Percentiles rank a stretch among this genome's conserved stretches.
Conservation (phyloP, 768 basidiomycete species). For the Lactarius deliciosus region DNA sequence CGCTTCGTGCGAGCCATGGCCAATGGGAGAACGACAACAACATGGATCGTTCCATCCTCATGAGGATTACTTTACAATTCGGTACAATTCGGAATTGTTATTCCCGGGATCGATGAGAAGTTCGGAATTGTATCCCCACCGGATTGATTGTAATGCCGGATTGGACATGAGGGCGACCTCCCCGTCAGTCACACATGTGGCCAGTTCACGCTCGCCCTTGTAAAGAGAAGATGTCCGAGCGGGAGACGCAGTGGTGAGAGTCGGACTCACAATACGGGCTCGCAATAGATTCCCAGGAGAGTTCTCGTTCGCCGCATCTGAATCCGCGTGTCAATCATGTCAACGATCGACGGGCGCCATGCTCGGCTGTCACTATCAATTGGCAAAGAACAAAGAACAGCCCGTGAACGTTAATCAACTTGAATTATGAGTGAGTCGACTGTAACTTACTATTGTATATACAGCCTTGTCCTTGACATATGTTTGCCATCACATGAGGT, state of each 20-base stretch:
- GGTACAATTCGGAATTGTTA: neutral
- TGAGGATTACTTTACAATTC: neutral
- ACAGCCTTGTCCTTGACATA: too few relatives aligned
- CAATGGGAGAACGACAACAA: too few relatives aligned
- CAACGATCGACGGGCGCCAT: neutral
- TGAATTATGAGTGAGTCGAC: too few relatives aligned
- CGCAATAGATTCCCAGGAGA: too few relatives aligned
- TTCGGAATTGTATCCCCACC: neutral
- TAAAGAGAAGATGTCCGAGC: neutral
- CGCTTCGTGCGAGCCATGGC: neutral
- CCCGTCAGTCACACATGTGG: too few relatives aligned
- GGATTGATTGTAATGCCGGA: neutral
- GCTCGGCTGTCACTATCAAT: neutral
- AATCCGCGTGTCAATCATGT: neutral
- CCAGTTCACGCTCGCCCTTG: neutral
- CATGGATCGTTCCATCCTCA: too few relatives aligned
- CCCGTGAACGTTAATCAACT: too few relatives aligned
- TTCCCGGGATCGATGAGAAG: neutral
- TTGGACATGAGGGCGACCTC: too few relatives aligned
- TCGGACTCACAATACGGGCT: neutral
- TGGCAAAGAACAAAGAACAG: too few relatives aligned
- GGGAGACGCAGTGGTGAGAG: neutral
- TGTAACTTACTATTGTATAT: too few relatives aligned
- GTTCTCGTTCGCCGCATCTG: too few relatives aligned
- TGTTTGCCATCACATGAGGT: too few relatives aligned